Evolutionary conservation across 805 yeast genomes (phyloP).

Genomic region (Wickerhamomyces tratensis): DNA sequence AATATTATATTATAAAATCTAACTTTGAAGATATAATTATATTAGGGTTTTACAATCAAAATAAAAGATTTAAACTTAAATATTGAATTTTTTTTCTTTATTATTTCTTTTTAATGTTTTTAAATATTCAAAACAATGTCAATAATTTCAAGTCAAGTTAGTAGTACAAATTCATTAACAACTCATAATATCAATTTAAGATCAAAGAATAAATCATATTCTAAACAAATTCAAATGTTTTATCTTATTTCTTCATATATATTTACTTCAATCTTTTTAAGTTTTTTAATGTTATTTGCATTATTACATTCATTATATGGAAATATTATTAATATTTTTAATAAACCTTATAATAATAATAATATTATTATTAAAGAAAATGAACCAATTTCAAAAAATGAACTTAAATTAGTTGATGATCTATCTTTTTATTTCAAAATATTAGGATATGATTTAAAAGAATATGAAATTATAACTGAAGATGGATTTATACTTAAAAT

Average conservation of each 20-base stretch:
- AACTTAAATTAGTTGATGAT: constrained; percentile 35
- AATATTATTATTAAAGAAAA: not conserved
- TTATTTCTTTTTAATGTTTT: no score
- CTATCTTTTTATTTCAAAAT: constrained; percentile 60
- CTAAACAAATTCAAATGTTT: not conserved
- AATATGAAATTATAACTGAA: constrained; percentile 51
- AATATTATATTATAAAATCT: no score
- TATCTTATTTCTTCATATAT: constrained; percentile 7
- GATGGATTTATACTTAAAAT: constrained; percentile 75
- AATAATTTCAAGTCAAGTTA: not conserved
- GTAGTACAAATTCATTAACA: not conserved
- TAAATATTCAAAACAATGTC: no score
- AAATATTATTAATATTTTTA: not conserved
- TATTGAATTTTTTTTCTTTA: no score
- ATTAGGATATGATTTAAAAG: constrained; percentile 49
- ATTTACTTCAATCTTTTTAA: constrained; percentile 8
- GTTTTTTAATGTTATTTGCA: constrained; percentile 8
- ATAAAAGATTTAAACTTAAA: no score
- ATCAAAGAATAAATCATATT: no score
- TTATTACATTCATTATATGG: constrained; percentile 1
- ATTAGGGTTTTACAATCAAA: no score
- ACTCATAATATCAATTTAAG: no score
- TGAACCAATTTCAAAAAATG: constrained; percentile 20
- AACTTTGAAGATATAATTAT: no score
- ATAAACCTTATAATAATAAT: no score